Conservation (phyloP, 257 asterid species). For the Lithospermum erythrorhizon region DNA sequence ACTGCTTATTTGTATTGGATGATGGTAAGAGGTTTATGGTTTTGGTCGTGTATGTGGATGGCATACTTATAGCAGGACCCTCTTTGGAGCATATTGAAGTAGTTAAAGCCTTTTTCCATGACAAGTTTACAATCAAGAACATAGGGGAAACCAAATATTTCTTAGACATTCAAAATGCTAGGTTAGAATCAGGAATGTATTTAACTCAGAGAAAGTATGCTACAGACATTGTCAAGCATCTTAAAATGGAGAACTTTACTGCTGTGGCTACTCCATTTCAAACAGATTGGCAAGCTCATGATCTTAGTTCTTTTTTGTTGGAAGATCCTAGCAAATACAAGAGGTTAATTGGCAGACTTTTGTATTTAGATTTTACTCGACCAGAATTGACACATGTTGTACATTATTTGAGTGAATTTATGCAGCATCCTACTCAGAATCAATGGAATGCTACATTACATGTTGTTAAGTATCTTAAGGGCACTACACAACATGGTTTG, state of each 20-base stretch:
- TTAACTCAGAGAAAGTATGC: neutral
- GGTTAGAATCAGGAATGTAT: neutral
- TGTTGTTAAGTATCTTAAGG: no score
- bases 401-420: no score
- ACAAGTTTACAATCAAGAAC: neutral
- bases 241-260: neutral
- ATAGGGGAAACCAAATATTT: neutral
- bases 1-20: no score
- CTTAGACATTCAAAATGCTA: neutral
- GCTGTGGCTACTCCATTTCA: neutral
- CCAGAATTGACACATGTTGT: no score
- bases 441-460: no score
- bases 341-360: no score
- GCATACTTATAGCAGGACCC: neutral
- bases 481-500: no score
- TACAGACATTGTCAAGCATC: neutral
- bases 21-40: neutral
- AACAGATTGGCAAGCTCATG: no score
- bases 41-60: neutral
- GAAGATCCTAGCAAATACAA: no score
- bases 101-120: neutral
- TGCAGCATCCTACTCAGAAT: no score
- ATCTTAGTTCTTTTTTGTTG: no score
- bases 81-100: accelerated
- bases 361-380: no score